A percentile compares a stretch with the other conserved stretches of the same genome.
These are phyloP conservation scores for Phialophora expanda DNA, from an alignment of 2,329 filamentous ascomycete genomes.

Conservation along the genomic window DNA sequence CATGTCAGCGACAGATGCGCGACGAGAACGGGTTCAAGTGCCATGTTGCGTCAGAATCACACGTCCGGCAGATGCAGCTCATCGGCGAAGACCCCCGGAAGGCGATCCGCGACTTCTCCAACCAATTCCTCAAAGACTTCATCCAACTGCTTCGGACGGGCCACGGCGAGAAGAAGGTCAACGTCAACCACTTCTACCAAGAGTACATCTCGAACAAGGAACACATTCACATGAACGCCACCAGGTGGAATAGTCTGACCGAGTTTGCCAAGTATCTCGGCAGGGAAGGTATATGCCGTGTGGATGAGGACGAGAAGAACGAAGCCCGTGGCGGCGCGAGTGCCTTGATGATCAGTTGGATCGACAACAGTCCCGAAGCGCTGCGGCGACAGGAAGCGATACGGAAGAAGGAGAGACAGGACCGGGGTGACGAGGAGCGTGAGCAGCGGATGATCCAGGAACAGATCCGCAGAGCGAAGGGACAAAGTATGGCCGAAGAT, in stretches of 20 bases:
- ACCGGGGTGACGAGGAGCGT: slow-evolving; percentile 87
- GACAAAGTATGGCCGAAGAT: slow-evolving; percentile 58
- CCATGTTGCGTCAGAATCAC: slow-evolving; percentile 82
- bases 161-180: slow-evolving; percentile 87
- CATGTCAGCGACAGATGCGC: slow-evolving; percentile 76
- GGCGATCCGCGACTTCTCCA: slow-evolving; percentile 79
- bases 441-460: slow-evolving; percentile 82
- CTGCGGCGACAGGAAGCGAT: slow-evolving; percentile 80
- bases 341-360: slow-evolving; percentile 77
- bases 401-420: slow-evolving; percentile 79
- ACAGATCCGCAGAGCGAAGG: slow-evolving; percentile 78
- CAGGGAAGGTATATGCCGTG: slow-evolving; percentile 81
- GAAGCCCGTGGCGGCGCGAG: slow-evolving; percentile 35
- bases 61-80: slow-evolving; percentile 86
- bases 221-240: slow-evolving; percentile 93
- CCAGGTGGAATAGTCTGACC: slow-evolving; percentile 83
- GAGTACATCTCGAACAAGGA: slow-evolving; percentile 86
- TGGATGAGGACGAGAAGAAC: slow-evolving; percentile 86
- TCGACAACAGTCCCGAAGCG: slow-evolving; percentile 88
- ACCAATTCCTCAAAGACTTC: slow-evolving; percentile 82
- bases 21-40: slow-evolving; percentile 93
- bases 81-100: slow-evolving; percentile 88
- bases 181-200: slow-evolving; percentile 94
- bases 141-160: slow-evolving; percentile 75
- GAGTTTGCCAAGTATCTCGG: slow-evolving; percentile 90